phyloP scores from a whole-genome alignment of 2,329 filamentous ascomycete genomes.

The Cercospora berteroae region DNA sequence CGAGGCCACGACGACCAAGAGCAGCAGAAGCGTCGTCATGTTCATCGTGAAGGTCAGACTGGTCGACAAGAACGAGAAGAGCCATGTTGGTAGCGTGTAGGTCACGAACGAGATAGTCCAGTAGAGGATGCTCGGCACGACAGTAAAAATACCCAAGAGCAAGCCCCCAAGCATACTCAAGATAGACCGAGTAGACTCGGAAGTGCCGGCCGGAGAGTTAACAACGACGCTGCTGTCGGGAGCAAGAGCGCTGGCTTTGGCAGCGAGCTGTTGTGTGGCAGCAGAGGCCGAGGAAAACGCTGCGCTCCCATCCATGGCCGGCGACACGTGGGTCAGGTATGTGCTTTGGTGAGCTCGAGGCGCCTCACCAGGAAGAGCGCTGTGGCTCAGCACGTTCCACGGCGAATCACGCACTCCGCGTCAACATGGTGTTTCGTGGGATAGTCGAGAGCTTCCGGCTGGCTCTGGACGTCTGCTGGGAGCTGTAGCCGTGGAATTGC shows the following conservation, averaged over 20 bases:
- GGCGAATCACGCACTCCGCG: slow-evolving; percentile 5
- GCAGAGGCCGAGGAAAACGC: slow-evolving; percentile 4
- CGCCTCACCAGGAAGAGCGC: slow-evolving; percentile 5
- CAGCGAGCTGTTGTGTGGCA: slow-evolving; percentile 12
- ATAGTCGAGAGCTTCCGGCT: background rate
- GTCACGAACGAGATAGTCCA: slow-evolving; percentile 82
- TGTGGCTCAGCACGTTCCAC: slow-evolving; percentile 7
- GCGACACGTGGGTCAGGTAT: slow-evolving; percentile 7
- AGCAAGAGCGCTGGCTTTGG: slow-evolving; percentile 3
- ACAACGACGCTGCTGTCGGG: slow-evolving; percentile 15
- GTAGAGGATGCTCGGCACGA: slow-evolving; percentile 63
- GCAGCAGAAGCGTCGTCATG: slow-evolving; percentile 88
- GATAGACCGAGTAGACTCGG: slow-evolving; percentile 24
- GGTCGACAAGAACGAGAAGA: slow-evolving; percentile 87
- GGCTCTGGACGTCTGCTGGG: background rate
- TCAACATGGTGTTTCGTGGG: background rate
- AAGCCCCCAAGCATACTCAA: slow-evolving; percentile 37
- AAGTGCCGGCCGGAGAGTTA: slow-evolving; percentile 19
- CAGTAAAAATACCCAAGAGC: slow-evolving; percentile 36
- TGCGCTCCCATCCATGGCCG: slow-evolving; percentile 9
- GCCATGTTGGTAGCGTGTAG: slow-evolving; percentile 82
- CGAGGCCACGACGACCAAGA: slow-evolving; percentile 74
- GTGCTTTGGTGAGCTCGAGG: slow-evolving; percentile 8
- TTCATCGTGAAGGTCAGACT: slow-evolving; percentile 98
- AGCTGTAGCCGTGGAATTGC: background rate